Evolutionary conservation across 495 filamentous ascomycete genomes (phyloP), one percentile per base, ranked within the genome.

Genomic region (Aspergillus nidulans): DNA sequence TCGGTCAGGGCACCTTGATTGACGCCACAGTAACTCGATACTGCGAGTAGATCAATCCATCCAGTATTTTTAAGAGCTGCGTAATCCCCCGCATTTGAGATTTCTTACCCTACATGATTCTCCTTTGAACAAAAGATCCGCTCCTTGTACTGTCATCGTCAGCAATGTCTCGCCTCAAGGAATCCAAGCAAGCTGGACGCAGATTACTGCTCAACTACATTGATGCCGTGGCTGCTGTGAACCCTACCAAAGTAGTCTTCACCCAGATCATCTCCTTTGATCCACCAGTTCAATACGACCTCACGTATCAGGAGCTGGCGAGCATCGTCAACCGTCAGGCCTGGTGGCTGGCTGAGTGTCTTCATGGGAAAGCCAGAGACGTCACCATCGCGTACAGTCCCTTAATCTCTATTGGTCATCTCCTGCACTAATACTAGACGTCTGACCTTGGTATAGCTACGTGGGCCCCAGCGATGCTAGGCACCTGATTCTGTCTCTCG

Each of bases 291-390:
- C 36, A 32, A 6, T 15, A 39, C 9, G 12, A 0, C 0, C 9
- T 82, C 34, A 78, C 70, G 1, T 80, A 73, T 58, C 49, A 53
- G n/a, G 56, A 71, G 23, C 64, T 77, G 19, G 72, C 76, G 20
- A 77, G 74, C 50, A 74, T 74, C 32, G 56, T 84, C 53, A 80
- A 84, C 59, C 63, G 64, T 12, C 61, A 68, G 12, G 72, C 77
- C 10, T 77, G 73, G 64, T 72, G 69, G 64, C 58, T 84, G n/a
- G 23, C 46, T 3, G 26, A 54, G 24, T 25, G 6, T 26, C 16
- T 26, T 4, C 30, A 54, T 3, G 19, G 6, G 1, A 51, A 30
- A 2, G 30, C 6, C 9, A 49, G 38, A 26, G 42, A 26, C 26
- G n/a, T 4, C 3, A 51, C 46, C 12, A 55, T 60, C 20, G 48